phyloP scores from a whole-genome alignment of 768 basidiomycete genomes.

The Leccinellum luteum region DNA sequence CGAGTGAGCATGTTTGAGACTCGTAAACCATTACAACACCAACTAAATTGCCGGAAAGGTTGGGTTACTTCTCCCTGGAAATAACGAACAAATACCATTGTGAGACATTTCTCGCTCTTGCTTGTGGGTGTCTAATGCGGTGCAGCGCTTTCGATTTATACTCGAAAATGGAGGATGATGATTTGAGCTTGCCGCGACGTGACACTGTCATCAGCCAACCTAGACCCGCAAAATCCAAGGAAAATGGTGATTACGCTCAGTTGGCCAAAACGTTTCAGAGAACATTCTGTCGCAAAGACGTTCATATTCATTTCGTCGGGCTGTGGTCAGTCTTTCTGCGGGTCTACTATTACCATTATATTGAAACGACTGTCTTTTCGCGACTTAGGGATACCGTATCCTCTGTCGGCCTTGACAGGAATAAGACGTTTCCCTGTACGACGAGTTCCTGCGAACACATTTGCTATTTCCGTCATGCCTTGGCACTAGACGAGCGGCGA shows the following conservation, averaged over 20 bases:
- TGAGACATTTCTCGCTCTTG: conserved; percentile 6
- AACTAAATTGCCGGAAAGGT: conserved; percentile 27
- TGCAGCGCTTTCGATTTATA: conserved; percentile 40
- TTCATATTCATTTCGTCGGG: conserved; percentile 44
- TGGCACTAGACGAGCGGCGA: conserved; percentile 46
- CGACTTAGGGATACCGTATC: conserved; percentile 46
- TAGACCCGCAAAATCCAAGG: conserved; percentile 6
- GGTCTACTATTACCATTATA: background rate
- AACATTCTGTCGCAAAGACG: conserved; percentile 34
- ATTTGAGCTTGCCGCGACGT: conserved; percentile 7
- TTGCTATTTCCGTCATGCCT: conserved; percentile 44
- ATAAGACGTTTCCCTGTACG: conserved; percentile 32
- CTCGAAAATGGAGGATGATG: conserved; percentile 23
- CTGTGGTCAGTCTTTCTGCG: conserved; percentile 34
- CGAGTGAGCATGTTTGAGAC: conserved; percentile 23
- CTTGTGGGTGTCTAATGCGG: background rate
- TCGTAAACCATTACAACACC: background rate
- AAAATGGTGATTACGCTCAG: conserved; percentile 17
- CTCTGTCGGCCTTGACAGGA: conserved; percentile 38
- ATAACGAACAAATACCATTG: conserved; percentile 43
- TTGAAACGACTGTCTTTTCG: background rate
- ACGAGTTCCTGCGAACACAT: conserved; percentile 32
- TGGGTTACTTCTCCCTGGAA: conserved; percentile 40
- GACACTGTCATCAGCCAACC: conserved; percentile 11
- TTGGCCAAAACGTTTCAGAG: conserved; percentile 31